phyloP scores from a whole-genome alignment of 495 filamentous ascomycete genomes.

The Lineolata rhizophorae region DNA sequence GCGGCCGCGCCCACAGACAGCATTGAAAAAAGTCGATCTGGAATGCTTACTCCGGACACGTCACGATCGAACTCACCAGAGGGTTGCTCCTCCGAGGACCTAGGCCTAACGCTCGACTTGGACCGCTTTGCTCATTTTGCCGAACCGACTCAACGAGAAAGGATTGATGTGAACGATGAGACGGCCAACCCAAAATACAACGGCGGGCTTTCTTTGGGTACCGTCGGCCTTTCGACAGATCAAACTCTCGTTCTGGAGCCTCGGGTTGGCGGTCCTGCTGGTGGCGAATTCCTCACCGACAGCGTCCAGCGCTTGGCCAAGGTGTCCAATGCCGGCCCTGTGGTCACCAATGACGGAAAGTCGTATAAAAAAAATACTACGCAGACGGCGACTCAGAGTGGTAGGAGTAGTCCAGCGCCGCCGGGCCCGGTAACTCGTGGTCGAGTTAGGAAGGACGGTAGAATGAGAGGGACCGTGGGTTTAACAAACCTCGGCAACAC shows the following conservation, averaged over 20 bases:
- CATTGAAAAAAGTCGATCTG: conserved; percentile 15
- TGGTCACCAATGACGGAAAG: conserved; percentile 12
- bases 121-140: conserved; percentile 45
- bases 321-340: conserved; percentile 31
- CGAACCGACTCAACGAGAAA: conserved; percentile 43
- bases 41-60: conserved; percentile 31
- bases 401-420: conserved; percentile 42
- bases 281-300: conserved; percentile 21
- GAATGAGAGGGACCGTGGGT: conserved; percentile 51
- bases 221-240: conserved; percentile 42
- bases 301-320: conserved; percentile 21
- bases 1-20: conserved; percentile 11
- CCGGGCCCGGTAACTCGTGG: conserved; percentile 37
- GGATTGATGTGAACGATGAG: conserved; percentile 45
- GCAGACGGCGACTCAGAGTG: conserved; percentile 22
- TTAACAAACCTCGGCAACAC: conserved; percentile 86
- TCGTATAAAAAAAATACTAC: conserved; percentile 8
- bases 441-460: conserved; percentile 38
- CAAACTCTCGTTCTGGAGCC: conserved; percentile 64
- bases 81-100: no score
- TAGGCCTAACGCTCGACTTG: no score
- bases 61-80: conserved; percentile 20
- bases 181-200: conserved; percentile 63
- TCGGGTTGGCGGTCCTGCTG: conserved; percentile 26
- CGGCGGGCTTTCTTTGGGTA: conserved; percentile 35